Evolutionary conservation across 2,329 filamentous ascomycete species (phyloP).

Genomic region (Xylariaceae sp.): DNA sequence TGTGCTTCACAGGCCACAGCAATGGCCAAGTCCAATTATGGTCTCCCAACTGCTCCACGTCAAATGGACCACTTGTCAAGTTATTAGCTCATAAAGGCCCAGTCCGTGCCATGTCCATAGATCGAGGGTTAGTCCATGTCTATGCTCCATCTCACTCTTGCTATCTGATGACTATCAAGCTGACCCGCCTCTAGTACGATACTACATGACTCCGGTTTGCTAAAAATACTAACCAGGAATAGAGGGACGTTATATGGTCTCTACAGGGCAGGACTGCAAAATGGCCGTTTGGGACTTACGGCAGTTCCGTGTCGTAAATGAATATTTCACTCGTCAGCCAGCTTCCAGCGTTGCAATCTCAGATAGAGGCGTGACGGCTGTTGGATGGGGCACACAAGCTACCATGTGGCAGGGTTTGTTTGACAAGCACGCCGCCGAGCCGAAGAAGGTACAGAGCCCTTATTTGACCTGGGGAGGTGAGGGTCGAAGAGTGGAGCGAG

Average conservation of each 20-base stretch:
- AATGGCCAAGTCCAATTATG: conserved; percentile 93
- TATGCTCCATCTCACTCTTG: neutral
- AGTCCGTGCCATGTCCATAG: conserved; percentile 78
- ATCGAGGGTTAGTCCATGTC: conserved; percentile 46
- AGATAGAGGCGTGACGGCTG: conserved; percentile 80
- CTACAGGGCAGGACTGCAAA: conserved; percentile 62
- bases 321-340: conserved; percentile 78
- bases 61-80: conserved; percentile 77
- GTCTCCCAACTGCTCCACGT: conserved; percentile 70
- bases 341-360: conserved; percentile 83
- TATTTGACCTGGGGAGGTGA: conserved; percentile 94
- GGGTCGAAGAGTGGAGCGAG: conserved; percentile 72
- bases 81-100: conserved; percentile 86
- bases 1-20: conserved; percentile 88
- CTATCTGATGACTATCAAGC: neutral
- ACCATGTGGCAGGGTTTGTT: conserved; percentile 92
- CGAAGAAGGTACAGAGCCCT: conserved; percentile 76
- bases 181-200: conserved; percentile 10
- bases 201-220: neutral
- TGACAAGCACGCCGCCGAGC: conserved; percentile 64
- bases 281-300: conserved; percentile 72
- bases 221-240: conserved; percentile 8
- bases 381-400: conserved; percentile 85
- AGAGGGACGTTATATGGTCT: conserved; percentile 93
- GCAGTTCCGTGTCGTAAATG: conserved; percentile 89